Conservation (phyloP, 2,329 filamentous ascomycete genomes). For the Cercospora berteroae region DNA sequence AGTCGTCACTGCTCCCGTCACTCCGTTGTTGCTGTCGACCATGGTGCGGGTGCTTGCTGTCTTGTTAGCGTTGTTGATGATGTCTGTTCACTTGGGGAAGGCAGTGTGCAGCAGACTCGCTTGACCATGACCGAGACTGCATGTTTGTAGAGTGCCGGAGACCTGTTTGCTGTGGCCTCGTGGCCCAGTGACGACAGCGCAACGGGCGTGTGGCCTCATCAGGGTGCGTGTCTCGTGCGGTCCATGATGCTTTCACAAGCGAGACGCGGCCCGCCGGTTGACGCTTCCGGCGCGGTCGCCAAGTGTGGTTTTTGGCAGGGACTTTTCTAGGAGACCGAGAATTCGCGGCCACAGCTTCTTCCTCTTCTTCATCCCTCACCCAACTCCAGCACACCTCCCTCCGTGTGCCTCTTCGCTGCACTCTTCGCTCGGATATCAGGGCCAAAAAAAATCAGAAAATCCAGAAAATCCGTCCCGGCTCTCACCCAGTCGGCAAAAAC, state of each 20-base stretch:
- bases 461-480: constrained; percentile 33
- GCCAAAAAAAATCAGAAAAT: constrained; percentile 44
- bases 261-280: constrained; percentile 4
- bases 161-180: background rate
- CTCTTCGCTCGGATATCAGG: constrained; percentile 26
- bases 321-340: constrained; percentile 6
- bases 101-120: background rate
- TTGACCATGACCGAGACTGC: background rate
- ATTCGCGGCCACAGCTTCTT: constrained; percentile 5
- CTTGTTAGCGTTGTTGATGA: background rate
- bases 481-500: constrained; percentile 27
- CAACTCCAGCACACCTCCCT: constrained; percentile 9
- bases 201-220: background rate
- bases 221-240: background rate
- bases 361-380: constrained; percentile 8
- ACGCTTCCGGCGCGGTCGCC: constrained; percentile 3
- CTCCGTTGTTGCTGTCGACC: constrained; percentile 24
- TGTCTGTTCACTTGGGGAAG: background rate
- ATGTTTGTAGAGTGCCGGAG: background rate
- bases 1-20: constrained; percentile 30
- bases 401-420: constrained; percentile 16
- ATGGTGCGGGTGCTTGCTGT: constrained; percentile 5
- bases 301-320: constrained; percentile 9
- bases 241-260: background rate
- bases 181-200: background rate